phyloP scores from a whole-genome alignment of 768 basidiomycete species.

The Austroboletus eburneus region DNA sequence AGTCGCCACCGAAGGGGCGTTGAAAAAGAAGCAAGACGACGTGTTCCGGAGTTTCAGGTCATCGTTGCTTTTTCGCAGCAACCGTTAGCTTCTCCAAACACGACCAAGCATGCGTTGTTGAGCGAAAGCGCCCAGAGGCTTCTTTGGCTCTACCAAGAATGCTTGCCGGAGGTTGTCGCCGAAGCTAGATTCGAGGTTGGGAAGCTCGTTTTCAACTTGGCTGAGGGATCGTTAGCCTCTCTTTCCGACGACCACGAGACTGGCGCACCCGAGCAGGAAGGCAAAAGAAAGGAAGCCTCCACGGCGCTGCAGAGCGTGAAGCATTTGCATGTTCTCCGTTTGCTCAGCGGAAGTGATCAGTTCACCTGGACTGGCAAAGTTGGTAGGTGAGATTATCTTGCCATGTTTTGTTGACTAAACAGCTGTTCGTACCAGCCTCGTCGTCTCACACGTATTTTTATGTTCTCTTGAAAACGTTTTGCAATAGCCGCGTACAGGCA shows the following conservation, averaged over 20 bases:
- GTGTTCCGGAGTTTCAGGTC: slow-evolving; percentile 85
- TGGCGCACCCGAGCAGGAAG: slow-evolving; percentile 10
- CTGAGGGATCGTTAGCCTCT: slow-evolving; percentile 26
- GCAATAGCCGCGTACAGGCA: slow-evolving; percentile 44
- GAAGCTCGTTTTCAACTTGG: slow-evolving; percentile 58
- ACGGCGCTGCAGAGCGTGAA: slow-evolving; percentile 47
- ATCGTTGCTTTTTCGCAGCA: slow-evolving; percentile 78
- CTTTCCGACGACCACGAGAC: slow-evolving; percentile 9
- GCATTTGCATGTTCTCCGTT: slow-evolving; percentile 72
- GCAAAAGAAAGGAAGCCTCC: slow-evolving; percentile 12
- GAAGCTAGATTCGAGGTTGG: slow-evolving; percentile 87
- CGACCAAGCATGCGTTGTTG: slow-evolving; percentile 55
- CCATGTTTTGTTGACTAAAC: slow-evolving; percentile 1
- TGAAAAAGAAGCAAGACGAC: slow-evolving; percentile 67
- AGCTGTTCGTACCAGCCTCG: slow-evolving; percentile 28
- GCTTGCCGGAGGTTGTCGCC: slow-evolving; percentile 65
- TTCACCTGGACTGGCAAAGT: slow-evolving; percentile 76
- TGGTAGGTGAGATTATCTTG: slow-evolving; percentile 41
- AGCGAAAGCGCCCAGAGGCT: slow-evolving; percentile 78
- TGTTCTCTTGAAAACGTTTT: slow-evolving; percentile 65
- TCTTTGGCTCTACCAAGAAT: slow-evolving; percentile 80
- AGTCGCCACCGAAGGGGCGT: slow-evolving; percentile 57
- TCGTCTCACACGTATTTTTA: slow-evolving; percentile 63
- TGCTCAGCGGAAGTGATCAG: slow-evolving; percentile 73
- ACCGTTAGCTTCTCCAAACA: slow-evolving; percentile 26